These are phyloP conservation scores for Diaporthe vexans DNA, from an alignment of 2,329 filamentous ascomycete species.

Conservation along the genomic window DNA sequence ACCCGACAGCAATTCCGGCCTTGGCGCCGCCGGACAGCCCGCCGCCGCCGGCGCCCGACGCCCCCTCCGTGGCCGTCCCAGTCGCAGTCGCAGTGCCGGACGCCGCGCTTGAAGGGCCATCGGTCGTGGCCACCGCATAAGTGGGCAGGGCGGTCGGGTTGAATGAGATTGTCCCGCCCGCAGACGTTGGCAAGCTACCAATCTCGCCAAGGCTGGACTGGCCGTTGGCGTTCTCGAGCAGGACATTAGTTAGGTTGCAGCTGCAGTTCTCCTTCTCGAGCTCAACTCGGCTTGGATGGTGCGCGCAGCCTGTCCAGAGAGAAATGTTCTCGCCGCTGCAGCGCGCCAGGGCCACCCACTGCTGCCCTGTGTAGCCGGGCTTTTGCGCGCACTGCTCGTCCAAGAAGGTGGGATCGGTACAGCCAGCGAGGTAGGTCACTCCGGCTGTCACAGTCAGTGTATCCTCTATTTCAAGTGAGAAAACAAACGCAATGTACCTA, in stretches of 20 bases:
- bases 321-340: conserved; percentile 25
- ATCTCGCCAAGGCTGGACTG: conserved; percentile 26
- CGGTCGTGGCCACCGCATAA: conserved; percentile 12
- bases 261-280: conserved; percentile 30
- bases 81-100: conserved; percentile 22
- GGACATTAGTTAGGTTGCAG: conserved; percentile 20
- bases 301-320: conserved; percentile 12
- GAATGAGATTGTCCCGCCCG: conserved; percentile 23
- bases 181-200: conserved; percentile 12
- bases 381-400: conserved; percentile 31
- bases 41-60: neutral
- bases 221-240: conserved; percentile 26
- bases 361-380: conserved; percentile 18
- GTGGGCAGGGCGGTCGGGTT: conserved; percentile 29
- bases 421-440: conserved; percentile 18
- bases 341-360: conserved; percentile 29
- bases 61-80: conserved; percentile 1
- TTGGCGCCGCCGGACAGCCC: neutral
- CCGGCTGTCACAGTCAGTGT: neutral
- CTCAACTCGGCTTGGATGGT: neutral
- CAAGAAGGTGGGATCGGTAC: conserved; percentile 27
- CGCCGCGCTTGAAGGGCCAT: neutral
- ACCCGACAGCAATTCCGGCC: conserved; percentile 22
- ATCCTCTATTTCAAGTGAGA: neutral
- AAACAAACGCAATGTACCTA: neutral